Evolutionary conservation across 345 rosid species (phyloP), one percentile per base, ranked within the genome.

Genomic region (Moringa oleifera): DNA sequence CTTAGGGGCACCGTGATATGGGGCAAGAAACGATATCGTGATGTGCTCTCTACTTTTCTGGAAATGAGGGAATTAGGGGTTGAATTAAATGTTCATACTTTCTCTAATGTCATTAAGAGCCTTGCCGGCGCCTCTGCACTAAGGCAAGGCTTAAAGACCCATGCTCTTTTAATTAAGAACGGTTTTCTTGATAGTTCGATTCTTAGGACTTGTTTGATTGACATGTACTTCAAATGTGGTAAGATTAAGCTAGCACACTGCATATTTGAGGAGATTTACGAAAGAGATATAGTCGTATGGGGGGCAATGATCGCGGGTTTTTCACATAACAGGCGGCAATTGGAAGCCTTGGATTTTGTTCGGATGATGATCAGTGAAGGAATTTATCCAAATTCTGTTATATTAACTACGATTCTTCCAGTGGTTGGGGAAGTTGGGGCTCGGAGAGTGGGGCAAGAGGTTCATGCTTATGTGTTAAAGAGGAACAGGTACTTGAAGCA

Each of bases 241-340:
- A 87, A 80, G 73, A 69, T 85, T 33, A 81, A 61, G 79, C 81
- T 85, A 23, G 96, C 96, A 0, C 58, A 65, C 46, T 60, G 68
- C 2, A 56, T 89, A 57, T 89, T 93, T 64, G 94, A 87, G 57
- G 96, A 93, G 64, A 76, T 79, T 24, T 63, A 20, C n/a, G 88
- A 80, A 18, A 81, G 83, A 53, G 95, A 89, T 72, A 56, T 84
- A 28, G 91, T 87, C 20, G 64, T 73, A n/a, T 89, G 97, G 97
- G 97, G 98, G 15, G 81, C 90, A 0, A 83, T 89, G 96, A 82
- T 93, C 67, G 78, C 96, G 0, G 97, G 97, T 45, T 86, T 87
- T 61, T 84, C 87, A 7, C 90, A 87, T 53, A 89, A 93, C 46
- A 84, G 81, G 62, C 67, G 82, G 69, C 81, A 81, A 22, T 57